phyloP scores from a whole-genome alignment of 371 early-diverging fungal species.

The Dipsacomyces acuminosporus region DNA sequence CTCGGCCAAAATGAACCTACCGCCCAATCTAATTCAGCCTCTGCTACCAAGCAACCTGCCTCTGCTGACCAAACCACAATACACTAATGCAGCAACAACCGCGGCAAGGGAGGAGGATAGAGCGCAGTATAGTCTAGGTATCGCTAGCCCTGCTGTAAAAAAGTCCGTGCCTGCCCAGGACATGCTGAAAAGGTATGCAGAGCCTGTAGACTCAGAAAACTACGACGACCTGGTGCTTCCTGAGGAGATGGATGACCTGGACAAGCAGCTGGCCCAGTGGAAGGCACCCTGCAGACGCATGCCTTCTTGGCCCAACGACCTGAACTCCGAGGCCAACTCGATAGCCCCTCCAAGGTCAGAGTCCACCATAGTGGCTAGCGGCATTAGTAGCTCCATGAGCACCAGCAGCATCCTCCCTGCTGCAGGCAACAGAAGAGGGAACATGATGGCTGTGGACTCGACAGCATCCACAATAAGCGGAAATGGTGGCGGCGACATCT shows the following conservation, averaged over 20 bases:
- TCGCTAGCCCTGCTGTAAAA: constrained; percentile 4
- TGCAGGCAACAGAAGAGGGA: too few relatives aligned
- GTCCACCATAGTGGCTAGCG: constrained; percentile 29
- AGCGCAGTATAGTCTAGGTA: too few relatives aligned
- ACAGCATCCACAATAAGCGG: too few relatives aligned
- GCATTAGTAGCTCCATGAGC: neutral
- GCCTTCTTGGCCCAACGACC: constrained; percentile 26
- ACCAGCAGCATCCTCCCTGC: too few relatives aligned
- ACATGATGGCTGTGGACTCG: too few relatives aligned
- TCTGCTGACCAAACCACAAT: constrained; percentile 2
- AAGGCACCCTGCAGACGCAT: constrained; percentile 28
- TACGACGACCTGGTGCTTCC: constrained; percentile 43
- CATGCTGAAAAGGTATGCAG: constrained; percentile 23
- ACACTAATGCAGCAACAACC: too few relatives aligned
- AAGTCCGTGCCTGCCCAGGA: constrained; percentile 13
- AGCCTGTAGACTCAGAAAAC: constrained; percentile 26
- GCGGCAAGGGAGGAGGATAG: too few relatives aligned
- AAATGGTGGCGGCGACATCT: too few relatives aligned
- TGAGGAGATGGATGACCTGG: constrained; percentile 31
- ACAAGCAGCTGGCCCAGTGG: constrained; percentile 28
- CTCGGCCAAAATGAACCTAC: constrained; percentile 11
- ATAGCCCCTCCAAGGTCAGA: constrained; percentile 38
- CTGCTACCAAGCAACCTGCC: constrained; percentile 34
- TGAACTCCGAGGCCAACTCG: constrained; percentile 8
- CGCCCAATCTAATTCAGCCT: too few relatives aligned